Conservation (phyloP, 495 filamentous ascomycete genomes). For the Trichocladium antarcticum region DNA sequence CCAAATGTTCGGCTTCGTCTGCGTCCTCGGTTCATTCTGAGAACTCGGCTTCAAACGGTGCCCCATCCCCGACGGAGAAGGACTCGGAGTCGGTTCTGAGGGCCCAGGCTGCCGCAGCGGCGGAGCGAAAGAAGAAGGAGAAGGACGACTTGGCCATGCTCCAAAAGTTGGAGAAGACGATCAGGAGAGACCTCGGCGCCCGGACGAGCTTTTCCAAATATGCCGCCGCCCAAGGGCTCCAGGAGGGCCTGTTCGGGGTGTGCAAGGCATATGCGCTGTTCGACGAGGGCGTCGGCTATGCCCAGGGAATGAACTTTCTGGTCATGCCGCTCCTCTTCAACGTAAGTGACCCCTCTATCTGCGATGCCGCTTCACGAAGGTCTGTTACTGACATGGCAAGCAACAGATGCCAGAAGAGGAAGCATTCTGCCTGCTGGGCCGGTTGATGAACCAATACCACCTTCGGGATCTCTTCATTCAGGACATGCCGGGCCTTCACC, state of each 20-base stretch:
- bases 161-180: slow-evolving; percentile 80
- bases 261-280: slow-evolving; percentile 97
- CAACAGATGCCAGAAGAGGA: slow-evolving; percentile 89
- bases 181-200: slow-evolving; percentile 79
- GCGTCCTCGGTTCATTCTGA: slow-evolving; percentile 77
- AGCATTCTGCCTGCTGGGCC: slow-evolving; percentile 85
- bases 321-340: slow-evolving; percentile 97
- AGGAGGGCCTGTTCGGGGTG: slow-evolving; percentile 87
- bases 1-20: slow-evolving; percentile 61
- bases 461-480: slow-evolving; percentile 87
- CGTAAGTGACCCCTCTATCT: slow-evolving; percentile 40
- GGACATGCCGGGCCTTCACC: slow-evolving; percentile 93
- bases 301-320: slow-evolving; percentile 98
- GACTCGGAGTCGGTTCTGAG: slow-evolving; percentile 56
- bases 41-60: slow-evolving; percentile 52
- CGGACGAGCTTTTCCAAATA: slow-evolving; percentile 95
- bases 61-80: slow-evolving; percentile 48
- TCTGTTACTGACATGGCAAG: not conserved
- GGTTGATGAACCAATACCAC: slow-evolving; percentile 93
- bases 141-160: slow-evolving; percentile 62
- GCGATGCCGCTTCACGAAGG: not conserved
- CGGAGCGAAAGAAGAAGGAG: slow-evolving; percentile 58
- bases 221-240: slow-evolving; percentile 72
- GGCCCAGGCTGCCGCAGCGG: slow-evolving; percentile 51
- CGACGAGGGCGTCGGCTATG: slow-evolving; percentile 90